A percentile compares a stretch with the other conserved stretches of the same genome.
phyloP scores from a whole-genome alignment of 495 filamentous ascomycete species.

The Hypoxylon fuscum region DNA sequence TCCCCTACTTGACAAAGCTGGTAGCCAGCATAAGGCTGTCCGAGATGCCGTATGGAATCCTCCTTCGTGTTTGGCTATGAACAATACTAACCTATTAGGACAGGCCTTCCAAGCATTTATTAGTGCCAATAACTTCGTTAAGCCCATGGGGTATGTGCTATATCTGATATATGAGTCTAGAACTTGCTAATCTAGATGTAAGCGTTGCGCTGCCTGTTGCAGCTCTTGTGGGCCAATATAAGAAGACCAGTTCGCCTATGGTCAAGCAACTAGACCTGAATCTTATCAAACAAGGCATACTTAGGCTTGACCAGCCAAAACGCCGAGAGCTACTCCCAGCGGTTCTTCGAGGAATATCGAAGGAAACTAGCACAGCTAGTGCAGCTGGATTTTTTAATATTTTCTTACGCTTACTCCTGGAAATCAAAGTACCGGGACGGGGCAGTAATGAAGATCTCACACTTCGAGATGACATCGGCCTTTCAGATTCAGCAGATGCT shows the following conservation, averaged over 20 bases:
- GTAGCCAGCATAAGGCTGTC: constrained; percentile 79
- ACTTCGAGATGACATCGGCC: constrained; percentile 69
- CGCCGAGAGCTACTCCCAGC: constrained; percentile 71
- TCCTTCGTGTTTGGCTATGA: background rate
- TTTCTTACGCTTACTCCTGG: constrained; percentile 75
- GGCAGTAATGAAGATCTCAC: constrained; percentile 79
- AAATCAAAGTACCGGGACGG: constrained; percentile 75
- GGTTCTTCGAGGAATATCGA: constrained; percentile 75
- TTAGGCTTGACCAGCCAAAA: constrained; percentile 65
- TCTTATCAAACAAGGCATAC: constrained; percentile 88
- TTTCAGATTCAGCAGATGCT: constrained; percentile 72
- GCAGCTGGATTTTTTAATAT: constrained; percentile 85
- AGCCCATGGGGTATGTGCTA: constrained; percentile 52
- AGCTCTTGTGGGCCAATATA: constrained; percentile 87
- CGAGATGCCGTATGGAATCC: constrained; percentile 52
- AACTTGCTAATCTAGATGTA: constrained; percentile 23
- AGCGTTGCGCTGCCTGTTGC: constrained; percentile 84
- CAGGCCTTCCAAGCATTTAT: constrained; percentile 44
- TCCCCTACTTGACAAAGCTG: constrained; percentile 83
- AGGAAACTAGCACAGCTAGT: constrained; percentile 67
- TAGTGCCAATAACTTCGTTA: constrained; percentile 54
- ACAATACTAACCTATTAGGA: constrained; percentile 23
- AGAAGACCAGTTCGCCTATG: constrained; percentile 72
- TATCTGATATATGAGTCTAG: background rate
- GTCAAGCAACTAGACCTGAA: constrained; percentile 88